Base-by-base conservation (phyloP, 306 rosid species). In the Lathyrus tuberosus region DNA sequence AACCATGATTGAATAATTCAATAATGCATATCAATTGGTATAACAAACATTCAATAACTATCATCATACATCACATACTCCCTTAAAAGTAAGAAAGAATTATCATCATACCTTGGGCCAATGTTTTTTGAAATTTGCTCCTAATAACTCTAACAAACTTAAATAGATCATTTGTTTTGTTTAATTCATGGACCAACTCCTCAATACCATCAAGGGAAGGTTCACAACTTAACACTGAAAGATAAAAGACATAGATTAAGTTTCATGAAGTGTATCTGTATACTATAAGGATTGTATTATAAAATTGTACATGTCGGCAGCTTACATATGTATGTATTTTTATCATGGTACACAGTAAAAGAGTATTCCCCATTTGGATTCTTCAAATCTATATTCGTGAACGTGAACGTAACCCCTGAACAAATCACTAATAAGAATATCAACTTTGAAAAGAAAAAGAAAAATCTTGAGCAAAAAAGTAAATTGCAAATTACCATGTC, bases 101-200 rank as follows among this genome's bases (percentile, higher is more conserved):
- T 13, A 77, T 44, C 17, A 64, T 56, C 28, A 9, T 84, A 91
- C 99, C 99, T 86, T 80, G 78, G 10, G 72, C 76, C 5, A 73
- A 75, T 57, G 83, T 84, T 76, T 85, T 94, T 83, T 86, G 92
- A 76, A 94, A 91, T 80, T 70, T 87, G 73, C 61, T 87, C 82
- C 99, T 94, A 87, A 88, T 87, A 33, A 80, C 77, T 83, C 88
- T 86, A 70, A 91, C 97, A 78, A 88, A 91, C 77, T 87, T 87
- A 77, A 88, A 88, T 59, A 94, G 79, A 51, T 84, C 95, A 59
- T 94, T 87, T 75, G 95, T 87, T 82, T 81, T 84, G 86, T 90
- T 94, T 79, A 94, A 78, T 69, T 88, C 91, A 13, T 56, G 73
- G 65, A 87, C 73, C 86, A 88, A 80, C 78, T 77, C 95, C 74